Percentiles rank a stretch among this genome's conserved stretches.
Conservation (phyloP, 305 asterid species). For the Fraxinus nigra region DNA sequence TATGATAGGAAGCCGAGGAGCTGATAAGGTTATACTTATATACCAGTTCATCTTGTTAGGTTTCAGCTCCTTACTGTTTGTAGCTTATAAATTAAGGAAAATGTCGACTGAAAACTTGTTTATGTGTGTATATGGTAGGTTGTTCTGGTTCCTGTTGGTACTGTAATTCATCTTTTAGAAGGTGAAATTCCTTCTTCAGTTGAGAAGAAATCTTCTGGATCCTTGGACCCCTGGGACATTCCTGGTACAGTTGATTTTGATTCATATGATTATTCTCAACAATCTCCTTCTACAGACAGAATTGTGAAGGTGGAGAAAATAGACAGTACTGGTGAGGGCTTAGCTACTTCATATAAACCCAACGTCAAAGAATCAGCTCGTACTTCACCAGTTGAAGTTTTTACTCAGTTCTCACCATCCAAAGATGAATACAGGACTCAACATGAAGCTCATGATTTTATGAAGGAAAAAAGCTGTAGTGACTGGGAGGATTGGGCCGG, state of each 20-base stretch:
- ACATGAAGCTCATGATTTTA: conserved; percentile 25
- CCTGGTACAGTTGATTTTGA: conserved; percentile 54
- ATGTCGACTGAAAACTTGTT: conserved; percentile 9
- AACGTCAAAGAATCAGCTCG: conserved; percentile 21
- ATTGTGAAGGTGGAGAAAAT: conserved; percentile 23
- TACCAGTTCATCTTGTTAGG: conserved; percentile 13
- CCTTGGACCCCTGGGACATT: conserved; percentile 82
- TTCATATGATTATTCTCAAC: conserved; percentile 37
- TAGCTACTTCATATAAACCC: conserved; percentile 24
- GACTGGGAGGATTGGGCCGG: conserved; percentile 35
- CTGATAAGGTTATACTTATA: conserved; percentile 61
- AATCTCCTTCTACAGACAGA: conserved; percentile 21
- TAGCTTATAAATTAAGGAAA: neutral
- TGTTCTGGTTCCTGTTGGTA: conserved; percentile 83
- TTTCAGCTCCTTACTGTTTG: conserved; percentile 10
- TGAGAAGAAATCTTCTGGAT: conserved; percentile 56
- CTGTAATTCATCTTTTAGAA: conserved; percentile 75
- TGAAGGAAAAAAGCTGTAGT: conserved; percentile 32
- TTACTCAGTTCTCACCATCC: conserved; percentile 30
- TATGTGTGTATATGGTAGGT: conserved; percentile 43
- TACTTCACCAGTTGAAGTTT: conserved; percentile 14
- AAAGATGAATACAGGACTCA: conserved; percentile 24
- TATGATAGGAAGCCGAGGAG: conserved; percentile 90
- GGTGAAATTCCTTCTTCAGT: conserved; percentile 77
- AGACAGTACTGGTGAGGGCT: conserved; percentile 7